Conservation (phyloP, 2,329 filamentous ascomycete species). For the Lachnellula subtilissima region DNA sequence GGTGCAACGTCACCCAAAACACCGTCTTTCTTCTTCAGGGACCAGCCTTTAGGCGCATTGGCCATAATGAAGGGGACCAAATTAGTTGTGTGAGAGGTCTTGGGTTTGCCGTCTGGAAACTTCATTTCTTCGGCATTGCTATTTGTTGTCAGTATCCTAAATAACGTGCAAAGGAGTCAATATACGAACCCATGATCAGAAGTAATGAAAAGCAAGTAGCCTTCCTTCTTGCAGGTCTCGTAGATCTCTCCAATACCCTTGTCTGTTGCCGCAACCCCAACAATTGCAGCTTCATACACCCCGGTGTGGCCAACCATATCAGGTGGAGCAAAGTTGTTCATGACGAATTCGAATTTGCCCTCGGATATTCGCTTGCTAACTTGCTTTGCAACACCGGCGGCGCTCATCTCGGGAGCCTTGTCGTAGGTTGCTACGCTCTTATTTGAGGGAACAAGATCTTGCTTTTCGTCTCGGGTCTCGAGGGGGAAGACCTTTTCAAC, state of each 20-base stretch:
- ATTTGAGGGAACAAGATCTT: constrained; percentile 79
- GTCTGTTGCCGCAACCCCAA: constrained; percentile 82
- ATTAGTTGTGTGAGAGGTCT: constrained; percentile 97
- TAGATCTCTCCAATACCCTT: constrained; percentile 90
- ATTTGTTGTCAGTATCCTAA: constrained; percentile 21
- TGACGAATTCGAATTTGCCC: constrained; percentile 88
- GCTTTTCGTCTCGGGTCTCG: constrained; percentile 80
- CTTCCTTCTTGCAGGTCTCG: constrained; percentile 88
- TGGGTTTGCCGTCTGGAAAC: constrained; percentile 89
- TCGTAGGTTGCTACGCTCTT: constrained; percentile 91
- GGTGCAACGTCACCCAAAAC: constrained; percentile 97
- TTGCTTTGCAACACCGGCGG: constrained; percentile 82
- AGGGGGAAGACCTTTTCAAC: constrained; percentile 94
- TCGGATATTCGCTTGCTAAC: constrained; percentile 81
- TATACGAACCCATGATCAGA: constrained; percentile 75
- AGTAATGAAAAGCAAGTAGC: constrained; percentile 92
- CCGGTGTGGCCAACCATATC: constrained; percentile 99
- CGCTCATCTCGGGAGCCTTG: constrained; percentile 91
- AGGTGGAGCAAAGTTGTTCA: constrained; percentile 99
- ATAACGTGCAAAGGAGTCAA: not conserved
- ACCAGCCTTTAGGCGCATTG: constrained; percentile 88
- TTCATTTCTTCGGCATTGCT: constrained; percentile 98
- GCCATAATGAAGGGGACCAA: constrained; percentile 98
- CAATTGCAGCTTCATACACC: constrained; percentile 88
- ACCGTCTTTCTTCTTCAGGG: constrained; percentile 68